These are phyloP conservation scores for Tolypocladium ovalisporum DNA, from an alignment of 2,329 filamentous ascomycete genomes.

Conservation along the genomic window DNA sequence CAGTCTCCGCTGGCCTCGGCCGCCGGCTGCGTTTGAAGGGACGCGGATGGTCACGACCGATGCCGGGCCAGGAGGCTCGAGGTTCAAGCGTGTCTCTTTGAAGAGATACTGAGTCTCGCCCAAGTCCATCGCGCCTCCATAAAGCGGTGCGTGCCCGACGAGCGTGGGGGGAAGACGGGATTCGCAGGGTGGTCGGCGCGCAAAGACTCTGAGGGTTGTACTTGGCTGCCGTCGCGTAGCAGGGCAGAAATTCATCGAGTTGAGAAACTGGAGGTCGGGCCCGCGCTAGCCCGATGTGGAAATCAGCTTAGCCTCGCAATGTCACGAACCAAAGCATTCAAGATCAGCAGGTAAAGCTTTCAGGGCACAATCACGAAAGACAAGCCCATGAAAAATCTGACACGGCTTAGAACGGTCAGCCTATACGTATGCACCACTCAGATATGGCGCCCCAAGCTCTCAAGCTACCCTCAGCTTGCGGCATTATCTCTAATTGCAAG, in stretches of 20 bases:
- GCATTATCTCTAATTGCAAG: neutral
- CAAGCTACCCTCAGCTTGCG: neutral
- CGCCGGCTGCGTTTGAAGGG: constrained; percentile 39
- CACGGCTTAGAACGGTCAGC: too few species aligned
- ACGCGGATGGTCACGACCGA: constrained; percentile 63
- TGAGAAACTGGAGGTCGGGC: constrained; percentile 10
- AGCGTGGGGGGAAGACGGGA: constrained; percentile 4
- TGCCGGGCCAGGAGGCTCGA: constrained; percentile 60
- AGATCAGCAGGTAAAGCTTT: constrained; percentile 2
- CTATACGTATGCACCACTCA: too few species aligned
- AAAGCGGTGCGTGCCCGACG: constrained; percentile 12
- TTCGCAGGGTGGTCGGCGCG: neutral
- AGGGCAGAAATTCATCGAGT: constrained; percentile 20
- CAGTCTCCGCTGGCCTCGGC: constrained; percentile 29
- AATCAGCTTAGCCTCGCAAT: constrained; percentile 18
- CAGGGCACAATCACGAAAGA: neutral
- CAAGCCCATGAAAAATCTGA: neutral
- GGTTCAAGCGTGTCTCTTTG: constrained; percentile 78
- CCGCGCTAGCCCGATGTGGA: constrained; percentile 23
- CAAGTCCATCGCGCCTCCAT: constrained; percentile 62
- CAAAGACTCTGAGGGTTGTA: constrained; percentile 5
- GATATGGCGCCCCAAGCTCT: neutral
- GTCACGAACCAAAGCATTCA: neutral
- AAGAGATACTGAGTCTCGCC: constrained; percentile 57
- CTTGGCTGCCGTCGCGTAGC: constrained; percentile 16